Evolutionary conservation across 2,329 filamentous ascomycete genomes (phyloP).

Genomic region (Fusarium continuum): DNA sequence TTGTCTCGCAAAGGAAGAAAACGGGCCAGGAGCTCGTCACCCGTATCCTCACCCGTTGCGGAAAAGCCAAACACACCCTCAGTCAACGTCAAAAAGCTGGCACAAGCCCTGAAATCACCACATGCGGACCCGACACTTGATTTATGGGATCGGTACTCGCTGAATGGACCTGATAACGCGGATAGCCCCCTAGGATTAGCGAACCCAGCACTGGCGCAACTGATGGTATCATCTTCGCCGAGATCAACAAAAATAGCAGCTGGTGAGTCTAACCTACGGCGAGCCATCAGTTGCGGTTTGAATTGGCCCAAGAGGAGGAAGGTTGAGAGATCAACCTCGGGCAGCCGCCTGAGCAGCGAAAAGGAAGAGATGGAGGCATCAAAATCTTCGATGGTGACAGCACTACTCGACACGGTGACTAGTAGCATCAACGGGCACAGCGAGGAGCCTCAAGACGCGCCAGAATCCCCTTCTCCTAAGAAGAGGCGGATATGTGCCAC

Average conservation of each 20-base stretch:
- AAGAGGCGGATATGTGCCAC: conserved; percentile 48
- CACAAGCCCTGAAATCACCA: conserved; percentile 69
- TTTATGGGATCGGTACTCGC: conserved; percentile 79
- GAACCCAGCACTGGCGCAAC: conserved; percentile 68
- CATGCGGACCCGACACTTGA: conserved; percentile 78
- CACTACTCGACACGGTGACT: conserved; percentile 72
- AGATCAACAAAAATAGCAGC: conserved; percentile 60
- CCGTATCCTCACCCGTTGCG: conserved; percentile 70
- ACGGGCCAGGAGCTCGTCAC: conserved; percentile 78
- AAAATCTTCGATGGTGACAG: conserved; percentile 67
- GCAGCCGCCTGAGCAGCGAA: conserved; percentile 46
- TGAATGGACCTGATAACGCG: conserved; percentile 53
- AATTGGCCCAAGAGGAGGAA: conserved; percentile 78
- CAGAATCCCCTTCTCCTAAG: conserved; percentile 56
- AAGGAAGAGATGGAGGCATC: conserved; percentile 57
- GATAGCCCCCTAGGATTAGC: conserved; percentile 56
- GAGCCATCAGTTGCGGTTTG: conserved; percentile 73
- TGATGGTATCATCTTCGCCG: conserved; percentile 77
- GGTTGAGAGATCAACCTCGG: conserved; percentile 58
- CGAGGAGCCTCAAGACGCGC: conserved; percentile 42
- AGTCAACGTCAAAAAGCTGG: conserved; percentile 67
- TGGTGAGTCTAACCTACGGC: conserved; percentile 59
- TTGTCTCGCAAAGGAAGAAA: conserved; percentile 66
- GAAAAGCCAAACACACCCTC: conserved; percentile 56
- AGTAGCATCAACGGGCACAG: conserved; percentile 59